phyloP scores from a whole-genome alignment of 345 rosid species.

The Lepidium didymum region DNA sequence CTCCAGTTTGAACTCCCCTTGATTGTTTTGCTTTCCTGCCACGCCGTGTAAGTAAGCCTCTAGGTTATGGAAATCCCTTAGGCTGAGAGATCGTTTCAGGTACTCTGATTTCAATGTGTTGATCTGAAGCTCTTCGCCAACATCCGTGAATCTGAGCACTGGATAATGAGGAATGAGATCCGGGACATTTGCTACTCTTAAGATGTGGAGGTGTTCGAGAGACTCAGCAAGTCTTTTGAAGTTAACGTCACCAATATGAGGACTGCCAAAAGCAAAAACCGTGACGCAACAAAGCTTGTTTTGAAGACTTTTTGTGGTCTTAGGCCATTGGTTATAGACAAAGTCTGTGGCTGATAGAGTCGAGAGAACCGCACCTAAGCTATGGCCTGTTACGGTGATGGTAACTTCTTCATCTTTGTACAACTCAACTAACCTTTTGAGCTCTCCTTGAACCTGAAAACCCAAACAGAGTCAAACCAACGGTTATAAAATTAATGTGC shows the following conservation, averaged over 20 bases:
- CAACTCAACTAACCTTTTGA: conserved; percentile 32
- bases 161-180: conserved; percentile 35
- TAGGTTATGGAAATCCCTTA: conserved; percentile 17
- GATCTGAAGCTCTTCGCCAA: conserved; percentile 33
- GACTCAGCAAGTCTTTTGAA: conserved; percentile 22
- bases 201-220: conserved; percentile 19
- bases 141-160: conserved; percentile 14
- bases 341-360: conserved; percentile 46
- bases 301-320: neutral
- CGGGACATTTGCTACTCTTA: conserved; percentile 30
- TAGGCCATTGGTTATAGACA: conserved; percentile 30
- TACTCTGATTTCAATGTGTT: conserved; percentile 34
- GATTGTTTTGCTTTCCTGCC: conserved; percentile 22
- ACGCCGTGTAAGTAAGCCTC: conserved; percentile 40
- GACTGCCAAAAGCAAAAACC: conserved; percentile 36
- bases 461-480: conserved; percentile 5
- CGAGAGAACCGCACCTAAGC: conserved; percentile 53
- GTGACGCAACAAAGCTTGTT: conserved; percentile 28
- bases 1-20: conserved; percentile 20
- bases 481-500: neutral
- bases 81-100: conserved; percentile 17
- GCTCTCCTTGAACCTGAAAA: conserved; percentile 35
- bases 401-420: conserved; percentile 44
- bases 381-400: conserved; percentile 50
- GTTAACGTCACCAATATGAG: conserved; percentile 30